Evolutionary conservation across 306 rosid species (phyloP), one percentile per base, ranked within the genome.

Genomic region (Rubus parviflorus): DNA sequence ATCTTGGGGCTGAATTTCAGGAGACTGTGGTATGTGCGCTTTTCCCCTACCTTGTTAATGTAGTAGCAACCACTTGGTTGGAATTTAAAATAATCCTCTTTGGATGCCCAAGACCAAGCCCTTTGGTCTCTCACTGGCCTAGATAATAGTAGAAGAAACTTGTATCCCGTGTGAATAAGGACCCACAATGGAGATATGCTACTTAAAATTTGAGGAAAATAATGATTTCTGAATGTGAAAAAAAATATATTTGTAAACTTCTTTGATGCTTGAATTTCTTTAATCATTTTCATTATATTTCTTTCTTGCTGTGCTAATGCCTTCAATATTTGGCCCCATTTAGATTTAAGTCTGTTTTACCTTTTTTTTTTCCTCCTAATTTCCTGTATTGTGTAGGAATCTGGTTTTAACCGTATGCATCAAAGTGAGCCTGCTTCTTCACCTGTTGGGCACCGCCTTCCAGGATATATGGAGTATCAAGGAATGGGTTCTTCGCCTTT

Each of bases 1-100:
- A 94, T 86, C 98, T 92, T 80, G 97, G 95, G 37, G 97, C 94
- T 57, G 97, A 92, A 81, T 88, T 92, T 83, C 97, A 92, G 84
- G 98, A 94, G 86, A 87, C 88, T 23, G 78, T 87, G 92, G 98
- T 94, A 75, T 17, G 87, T 66, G 82, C 43, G 46, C 63, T 79
- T 57, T 40, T 22, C 6, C 15, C 20, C 6, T 25, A 42, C 11
- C 5, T 13, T 56, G 35, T 73, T 17, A 30, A 73, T 23, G 53
- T 42, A n/a, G 51, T 56, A 56, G 41, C 66, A 42, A 40, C 42
- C 9, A 12, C 57, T 45, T 45, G 70, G 35, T 60, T 74, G 52
- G 58, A 60, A 40, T 45, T 5, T 23, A 74, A 74, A 45, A 16
- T 74, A 0, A 5, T 74, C 0, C 52, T 30, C 78, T 74, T 56